phyloP scores from a whole-genome alignment of 768 basidiomycete species.

The Phanerodontia chrysosporium region DNA sequence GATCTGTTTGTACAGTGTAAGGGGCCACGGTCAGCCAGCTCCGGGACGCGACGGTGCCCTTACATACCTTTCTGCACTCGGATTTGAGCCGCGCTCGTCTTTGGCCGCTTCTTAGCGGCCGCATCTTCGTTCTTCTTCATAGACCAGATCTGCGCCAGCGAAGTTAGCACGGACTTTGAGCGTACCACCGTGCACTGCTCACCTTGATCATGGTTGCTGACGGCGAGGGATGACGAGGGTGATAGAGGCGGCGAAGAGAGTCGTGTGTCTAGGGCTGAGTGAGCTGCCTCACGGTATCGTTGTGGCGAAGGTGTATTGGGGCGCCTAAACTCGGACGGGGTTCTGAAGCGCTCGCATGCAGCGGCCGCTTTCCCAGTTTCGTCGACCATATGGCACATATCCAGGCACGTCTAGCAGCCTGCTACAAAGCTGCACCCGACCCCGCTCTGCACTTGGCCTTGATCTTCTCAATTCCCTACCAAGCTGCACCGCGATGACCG shows the following conservation, averaged over 20 bases:
- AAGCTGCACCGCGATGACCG: constrained; percentile 24
- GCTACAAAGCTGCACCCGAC: constrained; percentile 1
- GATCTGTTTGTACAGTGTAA: constrained; percentile 58
- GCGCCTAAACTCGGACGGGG: constrained; percentile 6
- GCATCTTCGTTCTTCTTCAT: constrained; percentile 99
- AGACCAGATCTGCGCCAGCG: constrained; percentile 78
- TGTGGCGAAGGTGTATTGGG: constrained; percentile 7
- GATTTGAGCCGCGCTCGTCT: constrained; percentile 97
- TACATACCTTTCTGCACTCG: constrained; percentile 95
- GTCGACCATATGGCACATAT: background rate
- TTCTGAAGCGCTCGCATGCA: background rate
- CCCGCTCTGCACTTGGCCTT: background rate
- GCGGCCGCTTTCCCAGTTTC: background rate
- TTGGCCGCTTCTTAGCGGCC: constrained; percentile 96
- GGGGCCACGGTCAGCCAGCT: too few species aligned
- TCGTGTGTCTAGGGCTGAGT: constrained; percentile 5
- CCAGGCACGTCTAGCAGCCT: background rate
- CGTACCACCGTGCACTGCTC: background rate
- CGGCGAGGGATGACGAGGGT: constrained; percentile 9
- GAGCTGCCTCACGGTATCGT: constrained; percentile 6
- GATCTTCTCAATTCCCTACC: background rate
- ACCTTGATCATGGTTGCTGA: constrained; percentile 42
- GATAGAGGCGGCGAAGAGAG: constrained; percentile 8
- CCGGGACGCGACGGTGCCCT: background rate
- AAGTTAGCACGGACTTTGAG: background rate